phyloP scores from a whole-genome alignment of 371 early-diverging fungal species.

The Mortierella sp. region DNA sequence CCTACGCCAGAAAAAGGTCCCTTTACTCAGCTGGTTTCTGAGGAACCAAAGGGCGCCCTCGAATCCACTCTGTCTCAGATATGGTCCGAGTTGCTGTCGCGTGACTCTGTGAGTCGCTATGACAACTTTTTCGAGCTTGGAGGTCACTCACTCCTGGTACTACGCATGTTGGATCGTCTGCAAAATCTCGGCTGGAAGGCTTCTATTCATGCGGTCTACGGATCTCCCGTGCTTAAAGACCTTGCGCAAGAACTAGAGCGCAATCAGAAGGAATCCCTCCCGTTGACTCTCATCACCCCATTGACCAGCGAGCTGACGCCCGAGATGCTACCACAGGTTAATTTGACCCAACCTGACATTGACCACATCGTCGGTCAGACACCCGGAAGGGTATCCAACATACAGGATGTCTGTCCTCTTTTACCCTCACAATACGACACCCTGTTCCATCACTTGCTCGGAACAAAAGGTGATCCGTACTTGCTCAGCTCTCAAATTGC shows the following conservation, averaged over 20 bases:
- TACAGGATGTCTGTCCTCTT: slow-evolving; percentile 21
- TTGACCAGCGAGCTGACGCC: slow-evolving; percentile 1
- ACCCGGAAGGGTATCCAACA: slow-evolving; percentile 14
- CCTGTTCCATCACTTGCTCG: slow-evolving; percentile 21
- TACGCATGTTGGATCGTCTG: background rate
- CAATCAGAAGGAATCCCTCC: background rate
- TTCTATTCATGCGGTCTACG: too few species aligned
- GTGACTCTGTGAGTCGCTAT: slow-evolving; percentile 5
- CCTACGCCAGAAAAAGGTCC: slow-evolving; percentile 5
- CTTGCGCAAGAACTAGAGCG: background rate
- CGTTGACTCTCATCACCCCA: slow-evolving; percentile 12
- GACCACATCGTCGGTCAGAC: slow-evolving; percentile 1
- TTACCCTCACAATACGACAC: slow-evolving; percentile 19
- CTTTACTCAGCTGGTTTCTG: background rate
- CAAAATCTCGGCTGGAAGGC: too few species aligned
- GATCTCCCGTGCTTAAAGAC: too few species aligned
- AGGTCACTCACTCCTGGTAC: slow-evolving; percentile 16
- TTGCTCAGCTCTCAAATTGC: background rate
- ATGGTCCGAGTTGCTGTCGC: slow-evolving; percentile 8
- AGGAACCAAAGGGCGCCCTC: slow-evolving; percentile 1
- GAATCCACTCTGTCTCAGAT: slow-evolving; percentile 1
- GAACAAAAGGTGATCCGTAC: slow-evolving; percentile 14
- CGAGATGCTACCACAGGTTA: slow-evolving; percentile 11
- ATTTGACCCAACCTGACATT: slow-evolving; percentile 12
- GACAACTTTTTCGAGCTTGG: slow-evolving; percentile 22